These are phyloP conservation scores for Coniochaeta sp. DNA, from an alignment of 2,329 filamentous ascomycete genomes.

Conservation along the genomic window DNA sequence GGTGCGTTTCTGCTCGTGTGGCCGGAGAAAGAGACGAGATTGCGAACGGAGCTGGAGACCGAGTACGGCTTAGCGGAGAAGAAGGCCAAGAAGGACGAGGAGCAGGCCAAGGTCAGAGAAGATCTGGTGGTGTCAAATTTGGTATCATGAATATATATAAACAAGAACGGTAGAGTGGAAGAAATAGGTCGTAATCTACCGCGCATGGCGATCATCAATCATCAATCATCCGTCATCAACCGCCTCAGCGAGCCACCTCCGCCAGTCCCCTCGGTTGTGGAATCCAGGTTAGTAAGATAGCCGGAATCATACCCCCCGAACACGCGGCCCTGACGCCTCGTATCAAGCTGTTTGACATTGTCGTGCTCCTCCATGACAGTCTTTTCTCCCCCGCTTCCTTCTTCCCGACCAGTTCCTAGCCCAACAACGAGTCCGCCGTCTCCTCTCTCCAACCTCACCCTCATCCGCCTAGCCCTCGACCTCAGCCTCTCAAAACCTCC, in stretches of 20 bases:
- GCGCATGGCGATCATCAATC: not conserved
- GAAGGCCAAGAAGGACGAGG: not conserved
- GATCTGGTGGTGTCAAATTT: not conserved
- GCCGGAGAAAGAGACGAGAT: conserved; percentile 12
- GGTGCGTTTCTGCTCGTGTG: conserved; percentile 13
- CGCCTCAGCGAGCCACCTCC: not conserved
- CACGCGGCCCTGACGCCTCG: not conserved
- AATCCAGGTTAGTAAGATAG: not conserved
- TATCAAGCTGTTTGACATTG: not conserved
- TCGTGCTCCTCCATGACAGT: not conserved
- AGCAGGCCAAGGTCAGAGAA: not conserved
- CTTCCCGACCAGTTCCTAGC: not conserved
- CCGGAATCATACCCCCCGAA: not conserved
- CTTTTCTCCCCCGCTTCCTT: not conserved
- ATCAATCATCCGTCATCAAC: not conserved
- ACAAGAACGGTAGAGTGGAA: not conserved
- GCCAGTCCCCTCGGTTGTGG: not conserved
- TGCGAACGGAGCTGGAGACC: conserved; percentile 14
- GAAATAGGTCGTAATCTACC: not conserved
- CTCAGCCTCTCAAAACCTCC: conserved; percentile 4
- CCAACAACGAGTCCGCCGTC: not conserved
- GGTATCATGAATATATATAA: not conserved
- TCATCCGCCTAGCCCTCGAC: conserved; percentile 5
- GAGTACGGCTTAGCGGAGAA: conserved; percentile 14
- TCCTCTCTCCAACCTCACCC: conserved; percentile 7